A percentile compares a stretch with the other conserved stretches of the same genome.
Evolutionary conservation across 225 moss, liverwort and hornwort species (phyloP).

Genomic region (Sphagnum tenellum): DNA sequence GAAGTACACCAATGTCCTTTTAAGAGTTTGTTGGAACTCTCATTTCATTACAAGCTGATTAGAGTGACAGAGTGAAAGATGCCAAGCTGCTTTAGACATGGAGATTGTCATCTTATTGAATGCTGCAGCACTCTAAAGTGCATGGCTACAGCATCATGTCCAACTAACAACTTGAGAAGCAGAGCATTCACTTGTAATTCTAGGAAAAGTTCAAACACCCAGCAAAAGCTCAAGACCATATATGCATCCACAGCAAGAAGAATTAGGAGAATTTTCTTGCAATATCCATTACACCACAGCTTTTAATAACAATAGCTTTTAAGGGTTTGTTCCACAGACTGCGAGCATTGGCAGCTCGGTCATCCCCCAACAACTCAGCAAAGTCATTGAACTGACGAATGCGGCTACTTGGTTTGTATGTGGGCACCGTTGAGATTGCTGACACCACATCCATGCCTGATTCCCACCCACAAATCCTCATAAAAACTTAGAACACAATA

Average conservation of each 20-base stretch:
- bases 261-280: slow-evolving; percentile 44
- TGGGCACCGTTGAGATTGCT: slow-evolving; percentile 63
- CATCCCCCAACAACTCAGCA: slow-evolving; percentile 80
- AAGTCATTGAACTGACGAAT: slow-evolving; percentile 92
- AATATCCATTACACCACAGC: slow-evolving; percentile 60
- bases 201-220: no score
- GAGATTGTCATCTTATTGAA: no score
- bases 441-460: slow-evolving; percentile 90
- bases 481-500: background rate
- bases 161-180: no score
- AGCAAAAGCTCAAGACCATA: no score
- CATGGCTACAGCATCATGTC: no score
- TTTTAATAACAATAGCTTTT: slow-evolving; percentile 78
- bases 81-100: no score
- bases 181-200: no score
- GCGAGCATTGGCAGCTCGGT: slow-evolving; percentile 79
- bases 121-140: no score
- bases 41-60: no score
- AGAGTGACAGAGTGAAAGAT: no score
- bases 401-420: slow-evolving; percentile 67
- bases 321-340: slow-evolving; percentile 91
- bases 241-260: slow-evolving; percentile 6
- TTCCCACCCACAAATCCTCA: background rate
- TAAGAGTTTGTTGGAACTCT: no score
- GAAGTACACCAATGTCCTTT: no score